These are phyloP conservation scores for Periglandula ipomoeae DNA, from an alignment of 2,329 filamentous ascomycete genomes.

Conservation along the genomic window DNA sequence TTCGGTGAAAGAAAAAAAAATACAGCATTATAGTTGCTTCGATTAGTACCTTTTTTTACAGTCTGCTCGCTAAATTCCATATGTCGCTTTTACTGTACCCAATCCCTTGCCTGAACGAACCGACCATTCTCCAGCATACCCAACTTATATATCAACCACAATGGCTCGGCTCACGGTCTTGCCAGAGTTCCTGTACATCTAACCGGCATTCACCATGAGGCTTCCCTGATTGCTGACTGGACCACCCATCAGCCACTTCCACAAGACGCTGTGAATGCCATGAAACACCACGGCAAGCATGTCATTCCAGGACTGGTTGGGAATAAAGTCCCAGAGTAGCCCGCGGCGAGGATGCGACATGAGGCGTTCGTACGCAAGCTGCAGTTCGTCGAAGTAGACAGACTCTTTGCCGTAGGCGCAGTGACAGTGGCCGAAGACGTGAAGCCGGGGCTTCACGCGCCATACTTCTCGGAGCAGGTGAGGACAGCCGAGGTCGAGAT, in stretches of 20 bases:
- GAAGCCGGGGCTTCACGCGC: slow-evolving; percentile 63
- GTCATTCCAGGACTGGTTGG: slow-evolving; percentile 37
- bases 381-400: slow-evolving; percentile 66
- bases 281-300: slow-evolving; percentile 34
- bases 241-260: slow-evolving; percentile 49
- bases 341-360: slow-evolving; percentile 34
- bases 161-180: slow-evolving; percentile 32
- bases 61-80: neutral
- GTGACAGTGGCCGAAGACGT: slow-evolving; percentile 83
- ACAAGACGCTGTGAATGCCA: slow-evolving; percentile 38
- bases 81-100: neutral
- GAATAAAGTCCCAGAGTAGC: slow-evolving; percentile 35
- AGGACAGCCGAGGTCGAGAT: slow-evolving; percentile 61
- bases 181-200: slow-evolving; percentile 45
- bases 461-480: slow-evolving; percentile 63
- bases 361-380: slow-evolving; percentile 62
- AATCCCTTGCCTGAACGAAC: neutral
- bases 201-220: slow-evolving; percentile 48
- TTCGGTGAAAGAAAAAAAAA: too few species aligned
- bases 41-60: neutral
- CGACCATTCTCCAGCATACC: neutral
- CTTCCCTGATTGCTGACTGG: slow-evolving; percentile 39
- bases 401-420: slow-evolving; percentile 61
- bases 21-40: neutral
- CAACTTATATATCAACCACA: slow-evolving; percentile 24